A percentile compares a stretch with the other conserved stretches of the same genome.
Conservation (phyloP, 2,329 filamentous ascomycete species). For the Sporothrix luriei region DNA sequence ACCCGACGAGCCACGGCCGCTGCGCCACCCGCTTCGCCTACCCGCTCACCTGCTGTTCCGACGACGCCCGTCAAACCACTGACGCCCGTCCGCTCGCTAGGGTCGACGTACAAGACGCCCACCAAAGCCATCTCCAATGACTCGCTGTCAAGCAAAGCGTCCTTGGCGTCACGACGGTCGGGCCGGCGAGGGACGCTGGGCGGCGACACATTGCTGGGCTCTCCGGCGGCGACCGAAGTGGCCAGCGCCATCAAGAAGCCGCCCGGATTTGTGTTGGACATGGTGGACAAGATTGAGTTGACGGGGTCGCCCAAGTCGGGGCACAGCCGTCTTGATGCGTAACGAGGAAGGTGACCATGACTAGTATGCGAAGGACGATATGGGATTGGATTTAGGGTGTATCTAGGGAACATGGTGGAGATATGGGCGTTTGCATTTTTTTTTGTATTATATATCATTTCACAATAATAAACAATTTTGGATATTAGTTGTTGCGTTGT, state of each 20-base stretch:
- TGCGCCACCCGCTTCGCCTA: background rate
- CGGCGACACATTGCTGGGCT: constrained; percentile 18
- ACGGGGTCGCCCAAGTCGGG: constrained; percentile 29
- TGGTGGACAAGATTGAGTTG: constrained; percentile 59
- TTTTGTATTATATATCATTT: constrained; percentile 6
- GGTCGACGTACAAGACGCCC: constrained; percentile 19
- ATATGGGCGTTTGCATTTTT: constrained; percentile 11
- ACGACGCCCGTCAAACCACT: constrained; percentile 14
- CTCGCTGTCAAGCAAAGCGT: constrained; percentile 26
- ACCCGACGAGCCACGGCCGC: background rate
- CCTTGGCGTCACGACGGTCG: constrained; percentile 20
- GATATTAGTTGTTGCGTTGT: background rate
- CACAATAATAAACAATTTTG: background rate
- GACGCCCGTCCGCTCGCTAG: background rate
- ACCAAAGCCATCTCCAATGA: constrained; percentile 22
- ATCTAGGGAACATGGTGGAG: background rate
- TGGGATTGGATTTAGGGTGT: background rate
- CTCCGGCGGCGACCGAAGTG: constrained; percentile 41
- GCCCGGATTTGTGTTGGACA: constrained; percentile 49
- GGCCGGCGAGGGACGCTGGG: constrained; percentile 26
- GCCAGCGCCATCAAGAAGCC: constrained; percentile 28
- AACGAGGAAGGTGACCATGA: background rate
- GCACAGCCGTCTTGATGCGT: background rate
- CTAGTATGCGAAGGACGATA: background rate
- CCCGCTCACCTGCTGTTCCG: background rate